These are phyloP conservation scores for Solanum pimpinellifolium DNA, from an alignment of 257 asterid species.

Conservation along the genomic window DNA sequence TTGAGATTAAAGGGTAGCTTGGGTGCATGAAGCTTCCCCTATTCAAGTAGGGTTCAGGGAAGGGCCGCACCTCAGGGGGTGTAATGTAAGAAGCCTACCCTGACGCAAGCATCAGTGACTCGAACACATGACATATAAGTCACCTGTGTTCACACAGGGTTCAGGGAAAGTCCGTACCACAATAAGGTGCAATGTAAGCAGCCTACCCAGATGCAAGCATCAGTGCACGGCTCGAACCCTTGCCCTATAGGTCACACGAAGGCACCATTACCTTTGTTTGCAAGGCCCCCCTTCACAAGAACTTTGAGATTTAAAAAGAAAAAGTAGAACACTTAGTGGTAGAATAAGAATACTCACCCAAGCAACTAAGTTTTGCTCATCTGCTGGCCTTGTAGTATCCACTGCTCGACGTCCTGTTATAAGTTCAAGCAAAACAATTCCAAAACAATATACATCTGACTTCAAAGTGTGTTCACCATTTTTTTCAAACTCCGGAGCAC, in stretches of 20 bases:
- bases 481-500: constrained; percentile 59
- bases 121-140: not conserved
- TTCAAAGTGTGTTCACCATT: constrained; percentile 43
- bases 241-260: not conserved
- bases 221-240: not conserved
- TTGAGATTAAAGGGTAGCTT: not conserved
- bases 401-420: constrained; percentile 58
- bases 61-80: not conserved
- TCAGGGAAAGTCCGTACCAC: not conserved
- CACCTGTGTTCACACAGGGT: not conserved
- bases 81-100: not conserved
- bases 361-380: constrained; percentile 47
- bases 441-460: constrained; percentile 62
- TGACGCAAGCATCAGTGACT: not conserved
- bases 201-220: not conserved
- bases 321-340: not conserved
- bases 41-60: not conserved
- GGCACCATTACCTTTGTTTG: not conserved
- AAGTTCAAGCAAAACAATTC: constrained; percentile 55
- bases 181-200: not conserved
- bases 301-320: not conserved
- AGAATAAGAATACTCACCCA: constrained; percentile 34
- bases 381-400: constrained; percentile 32
- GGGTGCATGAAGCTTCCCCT: not conserved
- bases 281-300: not conserved